Evolutionary conservation across 768 basidiomycete species (phyloP).

Genomic region (Termitomyces bulborhizus): DNA sequence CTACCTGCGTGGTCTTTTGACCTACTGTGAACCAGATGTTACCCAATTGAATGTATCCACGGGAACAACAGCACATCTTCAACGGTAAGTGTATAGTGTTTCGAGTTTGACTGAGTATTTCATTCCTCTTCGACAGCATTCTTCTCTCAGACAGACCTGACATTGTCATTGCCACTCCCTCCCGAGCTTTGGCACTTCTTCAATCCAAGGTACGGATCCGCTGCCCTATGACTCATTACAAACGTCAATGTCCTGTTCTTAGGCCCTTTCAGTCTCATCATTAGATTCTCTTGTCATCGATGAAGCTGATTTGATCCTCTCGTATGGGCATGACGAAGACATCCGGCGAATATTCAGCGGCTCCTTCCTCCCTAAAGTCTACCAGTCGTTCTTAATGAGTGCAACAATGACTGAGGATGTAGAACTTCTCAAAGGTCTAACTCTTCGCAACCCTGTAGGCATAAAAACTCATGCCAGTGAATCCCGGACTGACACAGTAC

Average conservation of each 20-base stretch:
- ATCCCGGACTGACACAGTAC: neutral
- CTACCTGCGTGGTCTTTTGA: conserved; percentile 57
- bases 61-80: conserved; percentile 63
- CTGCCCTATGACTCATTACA: neutral
- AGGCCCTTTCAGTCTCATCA: conserved; percentile 60
- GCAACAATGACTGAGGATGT: conserved; percentile 98
- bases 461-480: neutral
- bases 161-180: conserved; percentile 74
- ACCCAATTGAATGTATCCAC: conserved; percentile 70
- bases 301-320: conserved; percentile 95
- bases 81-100: conserved; percentile 29
- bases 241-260: neutral
- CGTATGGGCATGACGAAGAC: conserved; percentile 94
- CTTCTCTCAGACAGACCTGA: conserved; percentile 63
- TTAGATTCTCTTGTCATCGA: conserved; percentile 91
- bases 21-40: conserved; percentile 78
- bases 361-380: conserved; percentile 70
- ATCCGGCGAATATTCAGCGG: conserved; percentile 66
- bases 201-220: conserved; percentile 57
- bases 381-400: conserved; percentile 93
- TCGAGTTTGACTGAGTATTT: neutral
- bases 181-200: conserved; percentile 59
- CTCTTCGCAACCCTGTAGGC: conserved; percentile 80
- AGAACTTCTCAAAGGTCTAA: conserved; percentile 81
- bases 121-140: conserved; percentile 8